Evolutionary conservation across 495 filamentous ascomycete genomes (phyloP).

Genomic region (Aspergillus egyptiacus): DNA sequence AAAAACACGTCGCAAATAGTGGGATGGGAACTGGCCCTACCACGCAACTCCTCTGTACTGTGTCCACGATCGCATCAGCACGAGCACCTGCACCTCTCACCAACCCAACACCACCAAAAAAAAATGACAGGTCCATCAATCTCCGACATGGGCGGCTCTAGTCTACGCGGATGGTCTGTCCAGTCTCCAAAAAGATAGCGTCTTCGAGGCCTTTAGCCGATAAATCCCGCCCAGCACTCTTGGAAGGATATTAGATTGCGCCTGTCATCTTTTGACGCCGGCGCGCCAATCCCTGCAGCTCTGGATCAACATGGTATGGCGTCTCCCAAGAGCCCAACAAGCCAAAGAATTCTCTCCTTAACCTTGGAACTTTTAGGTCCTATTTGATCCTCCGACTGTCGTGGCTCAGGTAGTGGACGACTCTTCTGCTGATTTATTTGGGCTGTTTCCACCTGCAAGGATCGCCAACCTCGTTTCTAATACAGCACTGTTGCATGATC

Average conservation of each 20-base stretch:
- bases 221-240: conserved; percentile 6
- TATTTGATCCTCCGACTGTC: background rate
- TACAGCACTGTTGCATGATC: background rate
- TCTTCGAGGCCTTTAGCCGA: background rate
- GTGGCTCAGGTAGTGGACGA: background rate
- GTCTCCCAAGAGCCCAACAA: conserved; percentile 3
- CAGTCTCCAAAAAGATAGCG: background rate
- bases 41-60: too few relatives aligned
- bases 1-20: background rate
- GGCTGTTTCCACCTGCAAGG: background rate
- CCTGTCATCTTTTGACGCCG: conserved; percentile 3
- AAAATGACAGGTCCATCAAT: conserved; percentile 5
- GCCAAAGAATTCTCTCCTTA: conserved; percentile 1
- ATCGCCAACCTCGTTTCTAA: background rate
- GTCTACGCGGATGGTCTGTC: background rate
- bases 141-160: background rate
- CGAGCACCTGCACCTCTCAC: background rate
- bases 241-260: conserved; percentile 8
- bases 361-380: background rate
- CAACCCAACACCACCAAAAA: background rate
- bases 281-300: conserved; percentile 6
- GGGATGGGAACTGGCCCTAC: background rate
- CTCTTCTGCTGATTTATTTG: conserved; percentile 1
- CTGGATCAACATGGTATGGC: conserved; percentile 9
- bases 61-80: background rate